phyloP scores from a whole-genome alignment of 805 yeast species.

The Barnettozyma pratensis region DNA sequence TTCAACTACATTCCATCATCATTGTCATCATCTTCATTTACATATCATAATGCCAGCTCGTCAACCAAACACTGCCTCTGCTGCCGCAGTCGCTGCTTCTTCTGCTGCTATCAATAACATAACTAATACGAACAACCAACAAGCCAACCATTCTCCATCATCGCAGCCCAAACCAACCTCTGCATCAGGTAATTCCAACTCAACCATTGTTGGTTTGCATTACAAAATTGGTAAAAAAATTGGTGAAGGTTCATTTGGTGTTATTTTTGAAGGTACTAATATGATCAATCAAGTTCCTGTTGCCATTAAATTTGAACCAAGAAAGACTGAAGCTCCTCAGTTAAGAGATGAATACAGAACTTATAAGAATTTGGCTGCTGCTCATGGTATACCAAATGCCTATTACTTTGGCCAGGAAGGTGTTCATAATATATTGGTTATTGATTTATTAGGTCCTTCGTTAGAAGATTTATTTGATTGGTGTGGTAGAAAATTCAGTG shows the following conservation, averaged over 20 bases:
- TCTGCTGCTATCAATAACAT: constrained; percentile 25
- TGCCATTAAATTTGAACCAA: constrained; percentile 77
- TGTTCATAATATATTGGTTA: constrained; percentile 68
- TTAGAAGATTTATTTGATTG: constrained; percentile 81
- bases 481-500: constrained; percentile 74
- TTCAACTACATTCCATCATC: not conserved
- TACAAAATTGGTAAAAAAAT: constrained; percentile 79
- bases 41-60: not conserved
- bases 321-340: constrained; percentile 81
- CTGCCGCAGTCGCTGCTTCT: constrained; percentile 27
- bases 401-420: constrained; percentile 87
- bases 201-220: constrained; percentile 46
- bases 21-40: not conserved
- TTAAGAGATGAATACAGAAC: constrained; percentile 77
- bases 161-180: constrained; percentile 6
- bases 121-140: constrained; percentile 16
- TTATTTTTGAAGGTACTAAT: constrained; percentile 77
- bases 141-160: not conserved
- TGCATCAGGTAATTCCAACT: constrained; percentile 11
- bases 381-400: constrained; percentile 75
- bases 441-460: constrained; percentile 76
- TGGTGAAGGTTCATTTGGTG: constrained; percentile 86
- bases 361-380: constrained; percentile 63
- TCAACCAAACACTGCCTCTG: constrained; percentile 12
- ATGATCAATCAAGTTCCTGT: constrained; percentile 56